Percentiles rank a stretch among this genome's conserved stretches.
Conservation (phyloP, 1,139 yeast genomes). For the Magnusiomyces sp. region DNA sequence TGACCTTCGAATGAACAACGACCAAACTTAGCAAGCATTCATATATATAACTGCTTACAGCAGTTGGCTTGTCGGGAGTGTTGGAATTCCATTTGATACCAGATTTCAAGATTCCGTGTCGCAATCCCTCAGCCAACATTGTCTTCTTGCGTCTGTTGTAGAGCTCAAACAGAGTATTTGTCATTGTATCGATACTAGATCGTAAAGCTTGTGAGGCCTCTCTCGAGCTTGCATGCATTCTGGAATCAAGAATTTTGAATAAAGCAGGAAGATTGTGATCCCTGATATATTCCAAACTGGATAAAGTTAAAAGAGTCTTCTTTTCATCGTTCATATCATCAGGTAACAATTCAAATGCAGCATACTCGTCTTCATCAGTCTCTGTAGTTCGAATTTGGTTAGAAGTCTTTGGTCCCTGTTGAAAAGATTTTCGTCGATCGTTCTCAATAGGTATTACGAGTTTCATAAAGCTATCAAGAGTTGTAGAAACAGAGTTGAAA, state of each 20-base stretch:
- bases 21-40: constrained; percentile 46
- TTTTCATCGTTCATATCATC: constrained; percentile 31
- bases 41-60: constrained; percentile 38
- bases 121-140: constrained; percentile 40
- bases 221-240: constrained; percentile 38
- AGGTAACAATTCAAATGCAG: constrained; percentile 23
- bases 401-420: neutral
- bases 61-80: constrained; percentile 29
- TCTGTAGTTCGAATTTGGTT: no score
- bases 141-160: constrained; percentile 44
- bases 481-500: constrained; percentile 31
- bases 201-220: constrained; percentile 37
- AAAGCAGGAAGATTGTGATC: constrained; percentile 40
- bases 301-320: constrained; percentile 37
- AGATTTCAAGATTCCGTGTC: constrained; percentile 37
- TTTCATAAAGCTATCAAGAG: constrained; percentile 21
- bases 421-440: constrained; percentile 2
- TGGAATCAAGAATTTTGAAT: constrained; percentile 40
- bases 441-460: constrained; percentile 10
- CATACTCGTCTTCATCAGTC: constrained; percentile 12
- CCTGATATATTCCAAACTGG: constrained; percentile 45
- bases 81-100: constrained; percentile 40
- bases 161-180: constrained; percentile 43
- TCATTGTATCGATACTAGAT: constrained; percentile 41
- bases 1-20: constrained; percentile 44